A percentile compares a stretch with the other conserved stretches of the same genome.
phyloP scores from a whole-genome alignment of 169 alveolate species.

The Plasmodium blacklocki region DNA sequence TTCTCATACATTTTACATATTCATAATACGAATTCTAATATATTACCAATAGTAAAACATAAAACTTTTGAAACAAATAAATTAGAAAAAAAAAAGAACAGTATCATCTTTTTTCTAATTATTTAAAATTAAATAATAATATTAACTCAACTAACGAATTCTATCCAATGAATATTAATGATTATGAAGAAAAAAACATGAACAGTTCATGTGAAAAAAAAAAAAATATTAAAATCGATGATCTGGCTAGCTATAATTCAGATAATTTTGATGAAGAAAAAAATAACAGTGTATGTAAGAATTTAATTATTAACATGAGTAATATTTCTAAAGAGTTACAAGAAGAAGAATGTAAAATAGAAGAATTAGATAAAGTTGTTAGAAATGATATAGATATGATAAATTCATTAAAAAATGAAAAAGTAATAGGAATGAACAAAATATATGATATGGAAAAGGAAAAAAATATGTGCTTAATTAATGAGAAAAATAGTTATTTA shows the following conservation, averaged over 20 bases:
- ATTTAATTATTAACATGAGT: slow-evolving; percentile 2
- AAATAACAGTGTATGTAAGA: slow-evolving; percentile 8
- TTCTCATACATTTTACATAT: no score
- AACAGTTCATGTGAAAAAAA: neutral
- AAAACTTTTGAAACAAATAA: no score
- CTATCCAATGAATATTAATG: slow-evolving; percentile 21
- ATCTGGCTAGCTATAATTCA: slow-evolving; percentile 41
- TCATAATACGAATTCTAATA: no score
- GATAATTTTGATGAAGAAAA: slow-evolving; percentile 4
- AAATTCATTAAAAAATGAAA: neutral
- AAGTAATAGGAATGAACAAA: neutral
- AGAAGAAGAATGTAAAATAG: slow-evolving; percentile 11
- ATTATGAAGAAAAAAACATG: neutral
- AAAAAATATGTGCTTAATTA: neutral
- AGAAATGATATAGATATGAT: neutral
- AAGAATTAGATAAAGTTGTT: neutral
- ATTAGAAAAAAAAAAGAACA: neutral
- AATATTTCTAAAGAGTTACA: slow-evolving; percentile 1
- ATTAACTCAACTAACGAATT: neutral
- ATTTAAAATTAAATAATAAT: slow-evolving; percentile 11
- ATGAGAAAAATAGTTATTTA: neutral
- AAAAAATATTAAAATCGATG: neutral
- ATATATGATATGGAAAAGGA: neutral
- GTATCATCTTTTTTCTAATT: slow-evolving; percentile 18
- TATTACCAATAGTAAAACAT: no score